Evolutionary conservation across 768 basidiomycete genomes (phyloP).

Genomic region (Mrakia gelida): DNA sequence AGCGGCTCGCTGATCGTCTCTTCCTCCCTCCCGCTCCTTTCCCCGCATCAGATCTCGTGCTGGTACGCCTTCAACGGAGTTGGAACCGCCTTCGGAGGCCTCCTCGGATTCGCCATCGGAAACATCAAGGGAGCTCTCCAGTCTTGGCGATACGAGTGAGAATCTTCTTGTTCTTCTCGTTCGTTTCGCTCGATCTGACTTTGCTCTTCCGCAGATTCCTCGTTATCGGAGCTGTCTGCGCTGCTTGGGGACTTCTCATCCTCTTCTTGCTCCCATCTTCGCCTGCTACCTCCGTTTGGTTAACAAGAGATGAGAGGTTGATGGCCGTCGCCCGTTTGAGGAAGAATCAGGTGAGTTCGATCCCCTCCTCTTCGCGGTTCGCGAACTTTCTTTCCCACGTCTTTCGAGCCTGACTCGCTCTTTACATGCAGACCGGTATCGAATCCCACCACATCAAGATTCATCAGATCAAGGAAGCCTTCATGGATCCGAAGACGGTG

Average conservation of each 20-base stretch:
- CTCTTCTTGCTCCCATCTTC: slow-evolving; percentile 43
- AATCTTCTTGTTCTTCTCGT: too few species aligned
- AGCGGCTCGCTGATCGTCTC: too few species aligned
- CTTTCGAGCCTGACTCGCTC: not conserved
- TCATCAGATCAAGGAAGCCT: slow-evolving; percentile 43
- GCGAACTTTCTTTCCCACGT: too few species aligned
- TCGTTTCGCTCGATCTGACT: too few species aligned
- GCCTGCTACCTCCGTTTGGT: slow-evolving; percentile 41
- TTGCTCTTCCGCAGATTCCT: slow-evolving; percentile 30
- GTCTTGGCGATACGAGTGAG: slow-evolving; percentile 44
- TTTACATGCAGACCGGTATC: slow-evolving; percentile 35
- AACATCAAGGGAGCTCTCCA: slow-evolving; percentile 43
- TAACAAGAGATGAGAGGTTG: slow-evolving; percentile 43
- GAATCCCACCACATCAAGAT: slow-evolving; percentile 43
- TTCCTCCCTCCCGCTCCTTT: too few species aligned
- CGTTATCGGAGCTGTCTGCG: slow-evolving; percentile 43
- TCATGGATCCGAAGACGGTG: slow-evolving; percentile 41
- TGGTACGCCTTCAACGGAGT: slow-evolving; percentile 49
- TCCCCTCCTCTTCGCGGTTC: not conserved
- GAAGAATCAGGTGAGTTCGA: slow-evolving; percentile 39
- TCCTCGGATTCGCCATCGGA: slow-evolving; percentile 47
- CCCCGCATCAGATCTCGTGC: slow-evolving; percentile 37
- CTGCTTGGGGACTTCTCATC: slow-evolving; percentile 41
- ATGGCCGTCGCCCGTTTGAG: slow-evolving; percentile 44
- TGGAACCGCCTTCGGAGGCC: slow-evolving; percentile 48